A percentile compares a stretch with the other conserved stretches of the same genome.
phyloP scores from a whole-genome alignment of 2,329 filamentous ascomycete species.

The Ilyonectria mors-panacis region DNA sequence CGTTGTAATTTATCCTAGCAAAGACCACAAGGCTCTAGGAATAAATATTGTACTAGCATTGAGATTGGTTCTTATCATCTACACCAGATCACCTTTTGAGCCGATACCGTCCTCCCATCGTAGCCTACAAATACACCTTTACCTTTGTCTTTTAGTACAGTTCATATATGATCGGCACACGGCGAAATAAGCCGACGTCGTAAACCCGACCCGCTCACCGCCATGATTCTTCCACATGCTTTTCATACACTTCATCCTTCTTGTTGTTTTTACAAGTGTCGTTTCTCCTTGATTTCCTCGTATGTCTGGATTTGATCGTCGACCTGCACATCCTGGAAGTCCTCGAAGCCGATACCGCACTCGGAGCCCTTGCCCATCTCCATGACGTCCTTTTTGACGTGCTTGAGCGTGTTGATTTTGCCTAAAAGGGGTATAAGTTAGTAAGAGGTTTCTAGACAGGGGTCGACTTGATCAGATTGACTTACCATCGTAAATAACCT shows the following conservation, averaged over 20 bases:
- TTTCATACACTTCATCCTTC: constrained; percentile 39
- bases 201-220: constrained; percentile 3
- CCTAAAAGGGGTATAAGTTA: constrained; percentile 65
- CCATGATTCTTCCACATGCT: constrained; percentile 14
- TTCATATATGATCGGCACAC: constrained; percentile 23
- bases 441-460: constrained; percentile 18
- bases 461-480: constrained; percentile 39
- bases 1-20: too few relatives aligned
- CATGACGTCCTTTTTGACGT: constrained; percentile 90
- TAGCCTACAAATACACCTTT: constrained; percentile 27
- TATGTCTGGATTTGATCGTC: constrained; percentile 93
- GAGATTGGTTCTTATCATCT: constrained; percentile 25
- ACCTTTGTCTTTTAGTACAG: constrained; percentile 17
- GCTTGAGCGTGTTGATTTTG: constrained; percentile 84
- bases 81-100: neutral
- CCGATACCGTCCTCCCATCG: constrained; percentile 5
- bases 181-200: constrained; percentile 9
- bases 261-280: constrained; percentile 62
- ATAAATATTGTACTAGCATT: constrained; percentile 25
- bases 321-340: constrained; percentile 82
- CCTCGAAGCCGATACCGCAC: constrained; percentile 89
- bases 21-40: neutral
- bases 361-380: constrained; percentile 95
- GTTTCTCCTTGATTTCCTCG: constrained; percentile 82
- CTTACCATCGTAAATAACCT: constrained; percentile 87